Evolutionary conservation across 257 asterid species (phyloP), one percentile per base, ranked within the genome.

Genomic region (Penstemon barbatus): DNA sequence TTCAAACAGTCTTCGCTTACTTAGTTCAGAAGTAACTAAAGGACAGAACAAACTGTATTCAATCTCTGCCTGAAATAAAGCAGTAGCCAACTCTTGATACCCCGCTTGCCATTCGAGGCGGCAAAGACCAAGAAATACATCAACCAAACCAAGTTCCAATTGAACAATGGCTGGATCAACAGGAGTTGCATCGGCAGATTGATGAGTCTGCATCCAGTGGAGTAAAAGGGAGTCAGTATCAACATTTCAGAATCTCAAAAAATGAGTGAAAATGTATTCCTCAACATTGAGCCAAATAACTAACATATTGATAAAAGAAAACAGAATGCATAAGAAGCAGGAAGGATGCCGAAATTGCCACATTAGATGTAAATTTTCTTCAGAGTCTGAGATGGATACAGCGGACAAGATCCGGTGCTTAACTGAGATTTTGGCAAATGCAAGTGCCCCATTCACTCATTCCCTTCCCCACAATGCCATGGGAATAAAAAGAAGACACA

Each of bases 81-180:
- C 97, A 74, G 99, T 93, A 67, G 99, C 92, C 85, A 90, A 77
- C 81, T 93, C 99, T 63, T 82, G 90, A 87, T 85, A 84, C 60
- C 99, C 99, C 64, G 97, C 82, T 80, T 90, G 96, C 99, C 97
- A 93, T 76, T 93, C 99, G 0, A 93, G 88, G 68, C 94, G 95
- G 64, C 99, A 93, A 69, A 93, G 96, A 74, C 84, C 61, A 61
- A 91, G 72, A 76, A 85, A 90, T 70, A 83, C 73, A 75, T 93
- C 87, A 72, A 93, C 96, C 77, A 93, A 74, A 77, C 91, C 90
- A 70, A 87, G 87, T 82, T 93, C 97, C 58, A 85, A 76, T 63
- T 75, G 84, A 65, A 82, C 73, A 79, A 77, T 72, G 57, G 72
- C 75, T 3, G 85, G 84, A 82, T 89, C 95, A 70, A 63, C 66